phyloP scores from a whole-genome alignment of 2,329 filamentous ascomycete genomes.

The Xylariaceae sp. region DNA sequence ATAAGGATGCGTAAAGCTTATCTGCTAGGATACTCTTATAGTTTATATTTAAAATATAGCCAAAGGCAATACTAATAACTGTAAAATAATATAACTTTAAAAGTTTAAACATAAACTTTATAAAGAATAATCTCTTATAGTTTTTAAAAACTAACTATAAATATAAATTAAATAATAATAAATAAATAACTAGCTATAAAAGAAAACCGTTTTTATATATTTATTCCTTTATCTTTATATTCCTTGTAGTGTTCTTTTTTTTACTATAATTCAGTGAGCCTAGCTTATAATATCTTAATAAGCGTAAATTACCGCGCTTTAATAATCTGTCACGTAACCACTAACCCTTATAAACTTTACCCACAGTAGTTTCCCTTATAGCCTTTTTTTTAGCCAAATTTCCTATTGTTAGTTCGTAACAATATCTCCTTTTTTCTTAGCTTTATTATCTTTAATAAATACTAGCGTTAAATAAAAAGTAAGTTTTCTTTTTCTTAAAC shows the following conservation, averaged over 20 bases:
- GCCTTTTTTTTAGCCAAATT: background rate
- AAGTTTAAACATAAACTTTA: background rate
- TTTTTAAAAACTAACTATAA: background rate
- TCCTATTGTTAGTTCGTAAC: background rate
- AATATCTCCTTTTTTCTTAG: background rate
- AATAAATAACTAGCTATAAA: background rate
- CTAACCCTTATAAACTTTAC: background rate
- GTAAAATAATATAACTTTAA: background rate
- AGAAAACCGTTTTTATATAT: background rate
- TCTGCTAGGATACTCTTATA: too few species aligned
- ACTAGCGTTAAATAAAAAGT: background rate
- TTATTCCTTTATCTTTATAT: background rate
- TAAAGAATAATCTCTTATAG: too few species aligned
- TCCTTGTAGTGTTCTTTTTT: background rate
- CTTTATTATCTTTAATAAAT: background rate
- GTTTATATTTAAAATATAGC: too few species aligned
- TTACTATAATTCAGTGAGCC: background rate
- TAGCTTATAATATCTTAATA: background rate
- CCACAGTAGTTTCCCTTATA: too few species aligned
- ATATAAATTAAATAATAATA: background rate
- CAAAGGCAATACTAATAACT: background rate
- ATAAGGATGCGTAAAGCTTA: too few species aligned
- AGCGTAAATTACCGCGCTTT: background rate
- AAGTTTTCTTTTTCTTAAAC: background rate
- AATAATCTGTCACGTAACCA: too few species aligned